These are phyloP conservation scores for Chytriomyces sp. DNA, from an alignment of 192 early-diverging fungal species.

Conservation along the genomic window DNA sequence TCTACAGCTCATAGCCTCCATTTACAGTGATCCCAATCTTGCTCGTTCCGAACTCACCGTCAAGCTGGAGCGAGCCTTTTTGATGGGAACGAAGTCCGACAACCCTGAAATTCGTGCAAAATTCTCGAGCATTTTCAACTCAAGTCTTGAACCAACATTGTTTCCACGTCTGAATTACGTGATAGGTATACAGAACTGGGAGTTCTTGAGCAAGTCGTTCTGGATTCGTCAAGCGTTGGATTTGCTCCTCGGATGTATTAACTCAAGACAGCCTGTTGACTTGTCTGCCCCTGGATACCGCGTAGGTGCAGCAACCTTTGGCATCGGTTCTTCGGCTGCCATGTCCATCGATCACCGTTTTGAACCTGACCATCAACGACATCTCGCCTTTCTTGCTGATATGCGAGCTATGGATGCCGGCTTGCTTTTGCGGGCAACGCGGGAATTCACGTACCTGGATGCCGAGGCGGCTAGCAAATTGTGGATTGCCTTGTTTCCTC, in stretches of 20 bases:
- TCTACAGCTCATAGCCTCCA: conserved; percentile 85
- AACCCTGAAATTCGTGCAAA: conserved; percentile 78
- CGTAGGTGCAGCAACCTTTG: conserved; percentile 38
- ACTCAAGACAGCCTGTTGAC: conserved; percentile 13
- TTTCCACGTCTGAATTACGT: conserved; percentile 83
- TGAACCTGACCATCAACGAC: conserved; percentile 54
- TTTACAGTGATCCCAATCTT: conserved; percentile 84
- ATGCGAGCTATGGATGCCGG: conserved; percentile 36
- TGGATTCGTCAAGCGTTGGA: conserved; percentile 94
- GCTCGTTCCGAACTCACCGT: conserved; percentile 90
- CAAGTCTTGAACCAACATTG: conserved; percentile 60
- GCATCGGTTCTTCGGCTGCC: conserved; percentile 34
- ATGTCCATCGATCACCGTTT: conserved; percentile 17
- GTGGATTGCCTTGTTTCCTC: conserved; percentile 86
- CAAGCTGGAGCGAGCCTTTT: conserved; percentile 90
- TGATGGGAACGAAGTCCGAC: conserved; percentile 81
- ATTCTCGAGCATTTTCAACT: conserved; percentile 82
- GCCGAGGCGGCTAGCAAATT: conserved; percentile 65
- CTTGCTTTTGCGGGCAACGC: conserved; percentile 39
- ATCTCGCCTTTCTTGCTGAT: conserved; percentile 59
- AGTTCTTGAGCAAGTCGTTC: conserved; percentile 77
- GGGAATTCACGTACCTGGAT: conserved; percentile 49
- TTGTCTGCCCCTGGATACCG: conserved; percentile 39
- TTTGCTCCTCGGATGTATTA: conserved; percentile 70
- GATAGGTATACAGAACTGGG: conserved; percentile 94